Evolutionary conservation across 352 stramenopile genomes (phyloP).

Genomic region (Phytophthora uliginosa): DNA sequence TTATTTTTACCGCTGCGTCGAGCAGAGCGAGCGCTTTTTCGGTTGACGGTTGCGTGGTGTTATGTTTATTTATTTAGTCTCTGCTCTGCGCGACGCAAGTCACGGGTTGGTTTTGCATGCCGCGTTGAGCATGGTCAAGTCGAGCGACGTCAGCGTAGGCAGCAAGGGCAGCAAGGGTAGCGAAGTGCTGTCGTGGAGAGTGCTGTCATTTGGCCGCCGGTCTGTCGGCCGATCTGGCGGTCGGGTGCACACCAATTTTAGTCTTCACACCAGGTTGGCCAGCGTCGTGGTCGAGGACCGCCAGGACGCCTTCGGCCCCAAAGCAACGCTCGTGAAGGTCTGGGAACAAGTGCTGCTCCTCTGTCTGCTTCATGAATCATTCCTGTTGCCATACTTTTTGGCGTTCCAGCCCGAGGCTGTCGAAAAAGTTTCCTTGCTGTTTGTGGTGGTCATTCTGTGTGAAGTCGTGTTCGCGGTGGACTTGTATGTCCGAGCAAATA

Average conservation of each 20-base stretch:
- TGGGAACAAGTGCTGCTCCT: slow-evolving; percentile 66
- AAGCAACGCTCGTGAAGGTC: slow-evolving; percentile 41
- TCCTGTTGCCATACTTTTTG: slow-evolving; percentile 66
- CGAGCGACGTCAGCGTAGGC: slow-evolving; percentile 2
- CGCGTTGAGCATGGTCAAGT: background rate
- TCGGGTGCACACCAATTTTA: slow-evolving; percentile 19
- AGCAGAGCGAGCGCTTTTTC: background rate
- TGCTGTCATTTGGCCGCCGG: slow-evolving; percentile 15
- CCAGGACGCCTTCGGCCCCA: slow-evolving; percentile 56
- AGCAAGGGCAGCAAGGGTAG: background rate
- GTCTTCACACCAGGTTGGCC: slow-evolving; percentile 18
- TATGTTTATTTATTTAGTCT: slow-evolving; percentile 3
- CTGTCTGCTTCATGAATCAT: slow-evolving; percentile 56
- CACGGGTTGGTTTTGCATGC: background rate
- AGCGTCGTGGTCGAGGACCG: slow-evolving; percentile 29
- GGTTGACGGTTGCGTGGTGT: slow-evolving; percentile 4
- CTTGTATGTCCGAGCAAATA: slow-evolving; percentile 62
- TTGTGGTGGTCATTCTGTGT: slow-evolving; percentile 33
- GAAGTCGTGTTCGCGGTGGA: slow-evolving; percentile 68
- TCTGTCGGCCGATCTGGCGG: slow-evolving; percentile 20
- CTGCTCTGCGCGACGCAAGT: background rate
- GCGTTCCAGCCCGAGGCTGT: slow-evolving; percentile 39
- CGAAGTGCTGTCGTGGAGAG: slow-evolving; percentile 5
- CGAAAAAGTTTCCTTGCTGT: slow-evolving; percentile 27
- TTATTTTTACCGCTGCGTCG: slow-evolving; percentile 6